Percentiles rank a stretch among this genome's conserved stretches.
phyloP scores from a whole-genome alignment of 371 early-diverging fungal species.

The Dichotomocladium elegans region DNA sequence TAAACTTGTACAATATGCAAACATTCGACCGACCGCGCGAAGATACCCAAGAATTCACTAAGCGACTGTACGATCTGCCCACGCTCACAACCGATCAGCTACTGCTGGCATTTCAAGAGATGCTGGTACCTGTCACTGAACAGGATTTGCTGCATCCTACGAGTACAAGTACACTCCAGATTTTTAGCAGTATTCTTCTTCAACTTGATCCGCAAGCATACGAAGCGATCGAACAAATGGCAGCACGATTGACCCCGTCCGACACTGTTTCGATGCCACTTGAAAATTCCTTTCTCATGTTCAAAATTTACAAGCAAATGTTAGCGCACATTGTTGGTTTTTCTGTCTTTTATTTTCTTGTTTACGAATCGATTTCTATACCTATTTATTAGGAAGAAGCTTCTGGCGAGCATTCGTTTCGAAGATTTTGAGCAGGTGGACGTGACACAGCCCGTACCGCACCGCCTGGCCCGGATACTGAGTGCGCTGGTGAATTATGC shows the following conservation, averaged over 20 bases:
- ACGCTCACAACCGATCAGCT: conserved; percentile 4
- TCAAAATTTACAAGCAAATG: no score
- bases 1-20: no score
- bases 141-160: conserved; percentile 20
- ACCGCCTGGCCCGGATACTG: conserved; percentile 17
- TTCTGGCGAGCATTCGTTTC: conserved; percentile 10
- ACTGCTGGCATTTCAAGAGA: conserved; percentile 10
- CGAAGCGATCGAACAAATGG: neutral
- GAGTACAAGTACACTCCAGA: conserved; percentile 6
- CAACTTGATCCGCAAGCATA: neutral
- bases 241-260: neutral
- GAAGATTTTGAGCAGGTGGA: conserved; percentile 11
- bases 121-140: conserved; percentile 15
- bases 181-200: conserved; percentile 13
- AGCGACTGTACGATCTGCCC: conserved; percentile 9
- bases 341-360: no score
- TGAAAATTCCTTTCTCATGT: no score
- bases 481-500: conserved; percentile 20
- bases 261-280: no score
- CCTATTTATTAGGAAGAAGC: no score
- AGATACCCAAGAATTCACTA: neutral
- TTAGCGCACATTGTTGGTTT: no score
- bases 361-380: no score
- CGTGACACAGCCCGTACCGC: conserved; percentile 12
- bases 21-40: no score